phyloP scores from a whole-genome alignment of 495 filamentous ascomycete genomes.

The Rhizodiscina lignyota region DNA sequence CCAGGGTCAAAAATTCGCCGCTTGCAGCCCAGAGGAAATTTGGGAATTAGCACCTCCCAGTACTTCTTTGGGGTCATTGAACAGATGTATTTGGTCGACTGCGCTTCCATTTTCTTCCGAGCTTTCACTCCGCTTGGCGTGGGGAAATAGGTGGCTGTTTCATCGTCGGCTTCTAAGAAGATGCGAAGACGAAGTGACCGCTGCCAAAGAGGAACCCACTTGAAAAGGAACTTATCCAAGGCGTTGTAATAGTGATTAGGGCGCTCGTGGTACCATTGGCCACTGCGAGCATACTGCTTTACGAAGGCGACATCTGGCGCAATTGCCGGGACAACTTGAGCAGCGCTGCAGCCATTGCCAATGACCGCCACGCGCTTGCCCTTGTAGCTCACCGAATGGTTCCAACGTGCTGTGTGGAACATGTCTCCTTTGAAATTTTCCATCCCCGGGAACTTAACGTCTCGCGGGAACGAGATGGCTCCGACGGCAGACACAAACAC shows the following conservation, averaged over 20 bases:
- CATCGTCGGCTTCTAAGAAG: slow-evolving; percentile 14
- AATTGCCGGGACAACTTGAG: slow-evolving; percentile 27
- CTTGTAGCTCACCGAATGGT: slow-evolving; percentile 24
- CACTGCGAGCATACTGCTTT: slow-evolving; percentile 20
- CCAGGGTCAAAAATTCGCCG: slow-evolving; percentile 25
- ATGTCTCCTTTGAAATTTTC: slow-evolving; percentile 37
- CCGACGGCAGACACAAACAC: slow-evolving; percentile 16
- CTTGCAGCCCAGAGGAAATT: slow-evolving; percentile 27
- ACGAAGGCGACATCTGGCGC: slow-evolving; percentile 12
- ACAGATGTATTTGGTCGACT: slow-evolving; percentile 20
- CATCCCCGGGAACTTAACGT: slow-evolving; percentile 27
- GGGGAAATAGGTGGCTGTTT: slow-evolving; percentile 14
- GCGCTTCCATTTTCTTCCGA: slow-evolving; percentile 4
- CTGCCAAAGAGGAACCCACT: slow-evolving; percentile 16
- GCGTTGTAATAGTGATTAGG: slow-evolving; percentile 11
- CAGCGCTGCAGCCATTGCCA: slow-evolving; percentile 41
- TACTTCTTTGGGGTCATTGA: slow-evolving; percentile 23
- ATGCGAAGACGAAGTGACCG: slow-evolving; percentile 13
- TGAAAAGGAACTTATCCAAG: slow-evolving; percentile 13
- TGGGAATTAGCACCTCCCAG: slow-evolving; percentile 23
- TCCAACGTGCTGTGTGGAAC: slow-evolving; percentile 44
- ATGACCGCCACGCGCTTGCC: slow-evolving; percentile 41
- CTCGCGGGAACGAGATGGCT: slow-evolving; percentile 5
- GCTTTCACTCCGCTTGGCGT: slow-evolving; percentile 4
- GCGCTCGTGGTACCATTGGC: slow-evolving; percentile 23